Percentiles rank a stretch among this genome's conserved stretches.
These are phyloP conservation scores for Quercus phellos DNA, from an alignment of 331 rosid genomes.

Conservation along the genomic window DNA sequence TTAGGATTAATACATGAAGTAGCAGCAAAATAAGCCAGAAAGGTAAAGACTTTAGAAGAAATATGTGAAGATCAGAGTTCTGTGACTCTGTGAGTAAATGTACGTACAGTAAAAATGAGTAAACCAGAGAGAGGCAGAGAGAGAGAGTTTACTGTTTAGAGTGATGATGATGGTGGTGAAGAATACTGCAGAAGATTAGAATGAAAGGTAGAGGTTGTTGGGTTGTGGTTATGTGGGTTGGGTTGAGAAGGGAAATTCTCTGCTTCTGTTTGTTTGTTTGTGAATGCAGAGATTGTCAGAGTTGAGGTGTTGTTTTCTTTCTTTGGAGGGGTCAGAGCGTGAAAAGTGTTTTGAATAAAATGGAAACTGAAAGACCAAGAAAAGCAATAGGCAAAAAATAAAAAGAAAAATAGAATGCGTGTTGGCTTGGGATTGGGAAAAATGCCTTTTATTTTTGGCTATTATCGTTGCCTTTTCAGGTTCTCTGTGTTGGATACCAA, in stretches of 20 bases:
- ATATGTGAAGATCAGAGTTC: background rate
- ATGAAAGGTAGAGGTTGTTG: background rate
- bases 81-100: background rate
- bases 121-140: background rate
- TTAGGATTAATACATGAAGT: background rate
- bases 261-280: background rate
- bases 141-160: background rate
- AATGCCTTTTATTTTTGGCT: background rate
- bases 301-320: conserved; percentile 3
- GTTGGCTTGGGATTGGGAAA: background rate
- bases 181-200: background rate
- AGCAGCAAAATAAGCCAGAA: background rate
- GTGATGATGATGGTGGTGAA: background rate
- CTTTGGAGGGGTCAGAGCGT: conserved; percentile 3
- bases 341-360: conserved; percentile 23
- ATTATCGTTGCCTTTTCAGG: too few species aligned
- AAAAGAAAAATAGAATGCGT: background rate
- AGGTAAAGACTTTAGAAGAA: too few species aligned
- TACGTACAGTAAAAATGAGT: background rate
- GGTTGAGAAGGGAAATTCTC: background rate
- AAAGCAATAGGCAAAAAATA: conserved; percentile 1
- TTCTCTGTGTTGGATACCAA: too few species aligned
- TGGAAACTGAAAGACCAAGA: conserved; percentile 17
- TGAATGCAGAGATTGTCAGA: background rate
- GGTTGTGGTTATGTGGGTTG: too few species aligned